Percentiles rank a stretch among this genome's conserved stretches.
Conservation (phyloP, 768 basidiomycete species). For the Hortiboletus flavorubellus region DNA sequence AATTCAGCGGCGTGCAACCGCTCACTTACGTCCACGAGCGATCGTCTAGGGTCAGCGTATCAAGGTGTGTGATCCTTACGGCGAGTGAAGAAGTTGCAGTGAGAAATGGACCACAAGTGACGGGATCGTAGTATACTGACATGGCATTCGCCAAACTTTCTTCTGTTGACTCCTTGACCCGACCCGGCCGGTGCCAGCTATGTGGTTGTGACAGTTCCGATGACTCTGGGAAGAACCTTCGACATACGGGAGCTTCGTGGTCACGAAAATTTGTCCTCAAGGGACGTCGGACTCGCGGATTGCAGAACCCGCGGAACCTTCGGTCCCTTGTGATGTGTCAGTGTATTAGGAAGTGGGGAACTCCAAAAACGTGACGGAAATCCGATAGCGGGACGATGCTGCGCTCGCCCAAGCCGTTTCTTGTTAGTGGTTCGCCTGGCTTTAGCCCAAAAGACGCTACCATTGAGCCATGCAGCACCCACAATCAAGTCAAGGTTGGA, state of each 20-base stretch:
- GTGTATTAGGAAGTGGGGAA: background rate
- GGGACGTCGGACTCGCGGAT: conserved; percentile 29
- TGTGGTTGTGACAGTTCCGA: background rate
- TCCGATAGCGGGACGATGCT: conserved; percentile 39
- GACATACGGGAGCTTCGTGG: too few relatives aligned
- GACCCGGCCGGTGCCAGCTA: conserved; percentile 24
- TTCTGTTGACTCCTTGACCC: conserved; percentile 41
- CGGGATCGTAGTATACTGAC: conserved; percentile 48
- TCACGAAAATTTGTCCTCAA: too few relatives aligned
- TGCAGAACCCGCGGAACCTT: conserved; percentile 43
- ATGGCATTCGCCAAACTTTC: conserved; percentile 39
- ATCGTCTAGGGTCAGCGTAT: conserved; percentile 5
- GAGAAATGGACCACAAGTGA: conserved; percentile 5
- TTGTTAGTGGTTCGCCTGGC: conserved; percentile 45
- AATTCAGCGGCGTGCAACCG: background rate
- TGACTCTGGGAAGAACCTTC: too few relatives aligned
- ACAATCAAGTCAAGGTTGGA: conserved; percentile 43
- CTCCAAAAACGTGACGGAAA: background rate
- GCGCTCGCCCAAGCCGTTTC: conserved; percentile 42
- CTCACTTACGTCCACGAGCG: background rate
- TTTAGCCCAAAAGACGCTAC: conserved; percentile 58
- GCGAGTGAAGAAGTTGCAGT: background rate
- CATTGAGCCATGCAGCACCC: conserved; percentile 52
- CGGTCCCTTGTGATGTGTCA: conserved; percentile 31
- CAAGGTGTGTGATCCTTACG: background rate